A percentile compares a stretch with the other conserved stretches of the same genome.
Conservation (phyloP, 164 flowering plant genomes). For the Pachysandra terminalis region DNA sequence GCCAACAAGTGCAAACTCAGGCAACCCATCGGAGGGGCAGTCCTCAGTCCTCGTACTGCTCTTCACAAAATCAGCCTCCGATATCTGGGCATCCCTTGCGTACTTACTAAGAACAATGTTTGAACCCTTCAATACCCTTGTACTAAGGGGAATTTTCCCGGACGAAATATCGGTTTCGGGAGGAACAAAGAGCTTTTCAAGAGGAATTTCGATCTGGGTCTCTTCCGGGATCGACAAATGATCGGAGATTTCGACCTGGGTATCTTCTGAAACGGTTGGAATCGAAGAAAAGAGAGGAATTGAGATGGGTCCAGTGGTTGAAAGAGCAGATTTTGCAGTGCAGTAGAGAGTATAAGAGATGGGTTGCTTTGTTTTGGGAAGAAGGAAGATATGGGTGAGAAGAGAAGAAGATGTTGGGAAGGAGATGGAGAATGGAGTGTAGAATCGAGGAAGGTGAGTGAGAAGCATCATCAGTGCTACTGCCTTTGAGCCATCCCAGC, state of each 20-base stretch:
- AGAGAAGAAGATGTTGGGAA: constrained; percentile 19
- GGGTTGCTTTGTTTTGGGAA: constrained; percentile 17
- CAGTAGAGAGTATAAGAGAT: constrained; percentile 16
- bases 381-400: constrained; percentile 18
- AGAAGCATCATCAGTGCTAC: constrained; percentile 24
- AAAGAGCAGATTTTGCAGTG: constrained; percentile 23
- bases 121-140: constrained; percentile 81
- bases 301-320: constrained; percentile 21
- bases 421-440: constrained; percentile 17
- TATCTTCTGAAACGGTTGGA: constrained; percentile 10
- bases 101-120: constrained; percentile 84
- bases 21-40: constrained; percentile 67
- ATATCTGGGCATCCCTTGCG: constrained; percentile 68
- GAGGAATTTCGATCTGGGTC: constrained; percentile 40
- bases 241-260: constrained; percentile 11
- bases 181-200: constrained; percentile 82
- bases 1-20: constrained; percentile 97
- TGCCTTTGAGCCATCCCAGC: too few species aligned
- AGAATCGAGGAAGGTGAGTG: constrained; percentile 39
- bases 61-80: constrained; percentile 83
- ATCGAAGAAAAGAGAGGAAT: constrained; percentile 16
- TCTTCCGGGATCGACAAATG: constrained; percentile 15
- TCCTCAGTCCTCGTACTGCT: constrained; percentile 80
- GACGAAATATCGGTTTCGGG: constrained; percentile 68
- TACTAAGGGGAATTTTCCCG: constrained; percentile 16